A percentile compares a stretch with the other conserved stretches of the same genome.
Evolutionary conservation across 495 filamentous ascomycete species (phyloP).

Genomic region (Xylaria sp.): DNA sequence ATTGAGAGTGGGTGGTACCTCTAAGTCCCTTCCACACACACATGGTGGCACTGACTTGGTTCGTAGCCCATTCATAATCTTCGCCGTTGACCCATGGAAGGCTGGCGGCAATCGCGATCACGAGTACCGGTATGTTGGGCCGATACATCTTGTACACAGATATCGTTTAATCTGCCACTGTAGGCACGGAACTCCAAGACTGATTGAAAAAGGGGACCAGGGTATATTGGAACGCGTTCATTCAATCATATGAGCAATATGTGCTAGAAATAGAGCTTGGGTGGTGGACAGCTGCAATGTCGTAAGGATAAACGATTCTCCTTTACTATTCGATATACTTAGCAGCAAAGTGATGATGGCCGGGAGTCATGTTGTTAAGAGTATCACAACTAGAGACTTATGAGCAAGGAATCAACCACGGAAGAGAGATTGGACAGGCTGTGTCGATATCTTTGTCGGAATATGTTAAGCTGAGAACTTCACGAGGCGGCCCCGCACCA

Average conservation of each 20-base stretch:
- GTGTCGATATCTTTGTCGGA: slow-evolving; percentile 28
- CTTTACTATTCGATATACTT: slow-evolving; percentile 22
- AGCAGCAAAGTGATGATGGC: slow-evolving; percentile 21
- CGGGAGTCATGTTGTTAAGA: slow-evolving; percentile 14
- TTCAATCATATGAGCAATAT: slow-evolving; percentile 4
- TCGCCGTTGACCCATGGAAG: slow-evolving; percentile 40
- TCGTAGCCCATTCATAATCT: slow-evolving; percentile 44
- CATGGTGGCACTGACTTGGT: slow-evolving; percentile 61
- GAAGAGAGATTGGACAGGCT: slow-evolving; percentile 27
- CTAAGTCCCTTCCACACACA: slow-evolving; percentile 64
- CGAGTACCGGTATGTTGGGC: slow-evolving; percentile 28
- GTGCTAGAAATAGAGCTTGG: background rate
- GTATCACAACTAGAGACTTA: slow-evolving; percentile 12
- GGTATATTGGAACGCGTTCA: slow-evolving; percentile 9
- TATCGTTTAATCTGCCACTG: slow-evolving; percentile 18
- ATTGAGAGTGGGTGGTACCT: slow-evolving; percentile 46
- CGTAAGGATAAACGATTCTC: slow-evolving; percentile 14
- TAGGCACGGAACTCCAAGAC: slow-evolving; percentile 21
- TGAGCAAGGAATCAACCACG: slow-evolving; percentile 8
- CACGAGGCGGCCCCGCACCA: slow-evolving; percentile 28
- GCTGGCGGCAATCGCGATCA: slow-evolving; percentile 35
- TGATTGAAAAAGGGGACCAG: slow-evolving; percentile 19
- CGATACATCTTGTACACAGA: slow-evolving; percentile 35
- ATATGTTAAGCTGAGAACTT: slow-evolving; percentile 18
- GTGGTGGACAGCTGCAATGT: slow-evolving; percentile 23